Conservation (phyloP, 352 stramenopile species). For the Bremia lactucae region DNA sequence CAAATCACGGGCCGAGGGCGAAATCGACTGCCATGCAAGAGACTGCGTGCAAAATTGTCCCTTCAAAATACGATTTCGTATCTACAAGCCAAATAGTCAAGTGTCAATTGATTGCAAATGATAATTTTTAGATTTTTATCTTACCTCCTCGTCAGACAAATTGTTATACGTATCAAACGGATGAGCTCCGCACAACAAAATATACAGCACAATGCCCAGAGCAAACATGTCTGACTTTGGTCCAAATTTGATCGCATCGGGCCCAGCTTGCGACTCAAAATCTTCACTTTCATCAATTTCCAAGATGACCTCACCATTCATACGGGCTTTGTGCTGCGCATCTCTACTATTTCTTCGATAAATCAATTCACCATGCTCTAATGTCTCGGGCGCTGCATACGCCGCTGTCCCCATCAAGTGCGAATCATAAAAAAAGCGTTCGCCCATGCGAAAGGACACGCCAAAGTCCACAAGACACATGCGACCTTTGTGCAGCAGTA, state of each 20-base stretch:
- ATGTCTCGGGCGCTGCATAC: constrained; percentile 63
- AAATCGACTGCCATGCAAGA: constrained; percentile 65
- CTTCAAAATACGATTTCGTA: constrained; percentile 67
- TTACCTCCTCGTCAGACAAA: constrained; percentile 68
- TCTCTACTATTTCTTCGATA: constrained; percentile 25
- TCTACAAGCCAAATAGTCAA: constrained; percentile 22
- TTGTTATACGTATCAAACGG: constrained; percentile 84
- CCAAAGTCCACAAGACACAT: constrained; percentile 85
- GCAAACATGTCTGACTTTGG: constrained; percentile 78
- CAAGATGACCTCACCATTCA: constrained; percentile 7
- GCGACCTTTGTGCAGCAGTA: constrained; percentile 55
- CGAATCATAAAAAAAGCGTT: constrained; percentile 63
- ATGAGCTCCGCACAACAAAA: constrained; percentile 73
- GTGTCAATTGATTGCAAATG: neutral
- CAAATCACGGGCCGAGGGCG: constrained; percentile 45
- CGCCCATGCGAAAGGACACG: constrained; percentile 67
- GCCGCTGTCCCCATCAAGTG: constrained; percentile 66
- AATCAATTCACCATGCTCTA: constrained; percentile 35
- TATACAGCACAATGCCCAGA: constrained; percentile 75
- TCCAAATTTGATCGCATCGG: constrained; percentile 39
- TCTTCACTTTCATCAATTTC: constrained; percentile 23
- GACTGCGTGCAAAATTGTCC: constrained; percentile 66
- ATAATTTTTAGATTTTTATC: neutral
- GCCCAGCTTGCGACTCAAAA: constrained; percentile 18
- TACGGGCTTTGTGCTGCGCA: constrained; percentile 12